Percentiles rank a stretch among this genome's conserved stretches.
These are phyloP conservation scores for Eutrema japonicum DNA, from an alignment of 345 rosid genomes.

Conservation along the genomic window DNA sequence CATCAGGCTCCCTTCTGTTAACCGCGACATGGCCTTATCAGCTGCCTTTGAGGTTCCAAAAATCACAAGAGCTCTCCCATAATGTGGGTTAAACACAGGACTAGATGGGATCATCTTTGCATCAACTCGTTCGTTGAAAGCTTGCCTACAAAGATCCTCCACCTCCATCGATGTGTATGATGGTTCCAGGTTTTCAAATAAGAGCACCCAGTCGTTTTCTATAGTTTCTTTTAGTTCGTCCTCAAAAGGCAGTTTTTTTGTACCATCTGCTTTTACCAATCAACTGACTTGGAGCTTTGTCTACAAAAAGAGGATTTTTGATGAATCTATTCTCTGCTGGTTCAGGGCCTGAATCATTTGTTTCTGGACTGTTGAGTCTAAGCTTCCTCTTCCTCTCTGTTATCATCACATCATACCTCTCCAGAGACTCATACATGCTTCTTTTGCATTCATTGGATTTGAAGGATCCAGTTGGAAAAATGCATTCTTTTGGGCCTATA, in stretches of 20 bases:
- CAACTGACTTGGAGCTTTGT: constrained; percentile 37
- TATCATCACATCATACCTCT: constrained; percentile 79
- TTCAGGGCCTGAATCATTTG: constrained; percentile 27
- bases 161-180: constrained; percentile 59
- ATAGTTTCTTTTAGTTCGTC: constrained; percentile 49
- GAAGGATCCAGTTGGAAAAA: constrained; percentile 72
- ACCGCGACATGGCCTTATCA: constrained; percentile 42
- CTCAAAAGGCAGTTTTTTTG: constrained; percentile 52
- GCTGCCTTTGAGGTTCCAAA: constrained; percentile 59
- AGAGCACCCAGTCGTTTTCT: constrained; percentile 45
- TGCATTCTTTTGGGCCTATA: constrained; percentile 94
- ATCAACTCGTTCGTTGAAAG: constrained; percentile 52
- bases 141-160: constrained; percentile 59
- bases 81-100: constrained; percentile 45
- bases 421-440: constrained; percentile 62
- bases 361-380: constrained; percentile 37
- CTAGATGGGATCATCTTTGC: constrained; percentile 54
- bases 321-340: constrained; percentile 24
- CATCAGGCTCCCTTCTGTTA: constrained; percentile 50
- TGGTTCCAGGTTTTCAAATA: constrained; percentile 61
- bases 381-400: constrained; percentile 80
- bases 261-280: constrained; percentile 50
- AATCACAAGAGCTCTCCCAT: constrained; percentile 61
- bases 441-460: constrained; percentile 59
- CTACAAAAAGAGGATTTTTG: constrained; percentile 32